Percentiles rank a stretch among this genome's conserved stretches.
Evolutionary conservation across 306 rosid genomes (phyloP).

Genomic region (Vicia sativa): DNA sequence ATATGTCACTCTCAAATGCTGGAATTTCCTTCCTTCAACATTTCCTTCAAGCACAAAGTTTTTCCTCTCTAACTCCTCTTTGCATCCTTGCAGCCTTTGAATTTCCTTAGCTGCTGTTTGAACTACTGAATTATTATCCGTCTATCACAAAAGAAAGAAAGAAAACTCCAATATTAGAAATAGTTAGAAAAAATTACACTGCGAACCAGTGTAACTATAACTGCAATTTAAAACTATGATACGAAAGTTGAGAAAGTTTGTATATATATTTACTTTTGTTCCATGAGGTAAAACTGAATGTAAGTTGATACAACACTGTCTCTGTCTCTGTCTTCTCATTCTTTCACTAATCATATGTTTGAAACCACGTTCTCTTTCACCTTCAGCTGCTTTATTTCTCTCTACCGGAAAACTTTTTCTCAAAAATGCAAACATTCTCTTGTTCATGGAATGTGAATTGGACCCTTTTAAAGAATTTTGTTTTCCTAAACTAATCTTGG

Average conservation of each 20-base stretch:
- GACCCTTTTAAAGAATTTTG: not conserved
- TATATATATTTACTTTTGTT: constrained; percentile 60
- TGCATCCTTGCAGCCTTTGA: constrained; percentile 41
- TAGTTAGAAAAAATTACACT: not conserved
- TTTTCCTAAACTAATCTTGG: constrained; percentile 22
- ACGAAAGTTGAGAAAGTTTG: not conserved
- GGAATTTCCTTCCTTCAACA: constrained; percentile 28
- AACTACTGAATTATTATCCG: constrained; percentile 66
- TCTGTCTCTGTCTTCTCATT: constrained; percentile 70
- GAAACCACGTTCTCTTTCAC: constrained; percentile 49
- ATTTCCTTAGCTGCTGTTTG: constrained; percentile 56
- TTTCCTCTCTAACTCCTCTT: constrained; percentile 50
- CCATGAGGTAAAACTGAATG: constrained; percentile 68
- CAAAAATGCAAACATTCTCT: constrained; percentile 51
- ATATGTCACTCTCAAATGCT: constrained; percentile 41
- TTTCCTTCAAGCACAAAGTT: constrained; percentile 46
- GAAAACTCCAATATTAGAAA: not conserved
- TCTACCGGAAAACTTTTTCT: constrained; percentile 30
- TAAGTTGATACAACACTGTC: constrained; percentile 52
- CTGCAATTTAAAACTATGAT: not conserved
- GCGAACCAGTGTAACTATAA: not conserved
- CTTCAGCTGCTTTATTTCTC: constrained; percentile 8
- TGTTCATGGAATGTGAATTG: constrained; percentile 39
- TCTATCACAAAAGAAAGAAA: constrained; percentile 42
- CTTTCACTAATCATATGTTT: constrained; percentile 77